These are phyloP conservation scores for Diutina catenulata DNA, from an alignment of 1,139 yeast genomes.

Conservation along the genomic window DNA sequence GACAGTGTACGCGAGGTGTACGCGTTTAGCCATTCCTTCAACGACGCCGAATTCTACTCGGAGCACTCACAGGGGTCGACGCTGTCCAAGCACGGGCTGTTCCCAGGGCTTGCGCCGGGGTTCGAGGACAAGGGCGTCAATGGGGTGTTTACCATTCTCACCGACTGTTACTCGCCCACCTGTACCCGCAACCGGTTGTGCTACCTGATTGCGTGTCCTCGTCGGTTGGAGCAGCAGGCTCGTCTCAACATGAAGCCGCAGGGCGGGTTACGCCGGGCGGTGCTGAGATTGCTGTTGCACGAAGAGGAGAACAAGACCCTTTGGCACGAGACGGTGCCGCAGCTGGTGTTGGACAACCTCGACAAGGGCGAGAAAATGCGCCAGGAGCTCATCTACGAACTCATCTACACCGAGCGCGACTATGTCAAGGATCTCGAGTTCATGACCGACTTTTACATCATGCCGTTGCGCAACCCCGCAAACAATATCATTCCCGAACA, in stretches of 20 bases:
- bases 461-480: constrained; percentile 65
- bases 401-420: constrained; percentile 87
- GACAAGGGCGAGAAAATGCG: constrained; percentile 83
- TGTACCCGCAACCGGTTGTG: constrained; percentile 83
- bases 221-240: constrained; percentile 92
- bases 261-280: constrained; percentile 78
- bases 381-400: constrained; percentile 91
- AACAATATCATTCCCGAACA: constrained; percentile 80
- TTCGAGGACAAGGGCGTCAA: constrained; percentile 36
- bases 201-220: constrained; percentile 95
- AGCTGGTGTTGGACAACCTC: constrained; percentile 63
- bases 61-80: no score
- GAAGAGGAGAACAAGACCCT: constrained; percentile 78
- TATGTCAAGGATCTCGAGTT: constrained; percentile 92
- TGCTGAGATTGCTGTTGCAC: constrained; percentile 64
- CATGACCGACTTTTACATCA: constrained; percentile 86
- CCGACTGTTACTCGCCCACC: constrained; percentile 95
- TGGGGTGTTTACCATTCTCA: constrained; percentile 85
- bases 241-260: constrained; percentile 80
- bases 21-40: constrained; percentile 58
- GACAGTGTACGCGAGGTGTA: constrained; percentile 84
- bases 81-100: no score
- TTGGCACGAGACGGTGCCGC: constrained; percentile 91
- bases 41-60: constrained; percentile 27
- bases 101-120: constrained; percentile 14